Percentiles rank a stretch among this genome's conserved stretches.
Conservation (phyloP, 2,329 filamentous ascomycete species). For the Monosporascus sp. region DNA sequence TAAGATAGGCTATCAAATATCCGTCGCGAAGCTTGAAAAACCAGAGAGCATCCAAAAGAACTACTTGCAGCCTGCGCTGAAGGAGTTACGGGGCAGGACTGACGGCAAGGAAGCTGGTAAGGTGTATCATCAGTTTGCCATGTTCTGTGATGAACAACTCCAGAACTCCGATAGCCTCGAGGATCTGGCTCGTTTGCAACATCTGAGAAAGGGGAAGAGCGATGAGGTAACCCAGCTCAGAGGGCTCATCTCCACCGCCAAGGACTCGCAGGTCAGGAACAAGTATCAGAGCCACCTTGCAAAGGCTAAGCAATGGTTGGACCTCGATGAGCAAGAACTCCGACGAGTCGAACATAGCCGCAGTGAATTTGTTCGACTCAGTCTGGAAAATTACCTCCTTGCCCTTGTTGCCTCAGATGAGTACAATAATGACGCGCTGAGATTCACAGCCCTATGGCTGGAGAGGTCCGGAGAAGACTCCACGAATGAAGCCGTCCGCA, state of each 20-base stretch:
- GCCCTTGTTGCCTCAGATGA: conserved; percentile 80
- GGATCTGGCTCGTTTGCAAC: conserved; percentile 76
- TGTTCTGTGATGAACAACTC: conserved; percentile 91
- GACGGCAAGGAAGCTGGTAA: conserved; percentile 72
- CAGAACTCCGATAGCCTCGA: conserved; percentile 80
- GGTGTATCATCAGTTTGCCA: conserved; percentile 91
- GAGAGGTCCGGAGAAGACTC: conserved; percentile 72
- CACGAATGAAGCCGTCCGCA: conserved; percentile 72
- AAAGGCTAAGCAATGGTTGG: conserved; percentile 81
- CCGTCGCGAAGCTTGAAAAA: conserved; percentile 83
- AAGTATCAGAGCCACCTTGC: conserved; percentile 56
- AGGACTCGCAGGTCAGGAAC: conserved; percentile 47
- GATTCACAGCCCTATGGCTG: conserved; percentile 92
- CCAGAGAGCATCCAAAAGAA: conserved; percentile 83
- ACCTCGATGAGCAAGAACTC: conserved; percentile 85
- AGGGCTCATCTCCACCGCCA: conserved; percentile 47
- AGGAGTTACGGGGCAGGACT: conserved; percentile 65
- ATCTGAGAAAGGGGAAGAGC: conserved; percentile 72
- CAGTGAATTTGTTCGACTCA: conserved; percentile 78
- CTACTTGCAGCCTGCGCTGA: conserved; percentile 79
- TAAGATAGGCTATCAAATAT: conserved; percentile 82
- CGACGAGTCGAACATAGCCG: conserved; percentile 70
- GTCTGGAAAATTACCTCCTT: conserved; percentile 87
- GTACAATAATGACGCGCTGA: conserved; percentile 82
- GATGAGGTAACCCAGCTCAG: conserved; percentile 74